Conservation (phyloP, 768 basidiomycete genomes). For the Galerina sulciceps region DNA sequence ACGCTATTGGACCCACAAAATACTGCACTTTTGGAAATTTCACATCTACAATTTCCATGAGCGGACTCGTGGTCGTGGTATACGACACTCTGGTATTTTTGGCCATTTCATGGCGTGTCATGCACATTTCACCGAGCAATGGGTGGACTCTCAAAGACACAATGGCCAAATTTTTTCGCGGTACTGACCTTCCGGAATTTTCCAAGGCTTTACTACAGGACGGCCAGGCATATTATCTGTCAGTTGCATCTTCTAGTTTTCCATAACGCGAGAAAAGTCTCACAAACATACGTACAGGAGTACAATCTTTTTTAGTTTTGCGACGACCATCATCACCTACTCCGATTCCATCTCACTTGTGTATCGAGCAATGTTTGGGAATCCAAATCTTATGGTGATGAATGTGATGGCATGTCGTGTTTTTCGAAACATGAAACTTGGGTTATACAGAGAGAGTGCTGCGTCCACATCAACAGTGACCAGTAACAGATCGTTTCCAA, state of each 20-base stretch:
- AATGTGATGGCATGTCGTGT: slow-evolving; percentile 24
- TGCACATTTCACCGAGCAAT: slow-evolving; percentile 13
- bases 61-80: slow-evolving; percentile 23
- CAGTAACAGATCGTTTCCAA: too few species aligned
- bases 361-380: slow-evolving; percentile 2
- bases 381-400: slow-evolving; percentile 12
- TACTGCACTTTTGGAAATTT: slow-evolving; percentile 25
- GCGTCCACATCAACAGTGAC: too few species aligned
- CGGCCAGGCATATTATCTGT: slow-evolving; percentile 14
- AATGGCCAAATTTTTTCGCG: slow-evolving; percentile 16
- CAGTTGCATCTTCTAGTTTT: background rate
- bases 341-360: slow-evolving; percentile 7
- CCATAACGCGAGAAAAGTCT: too few species aligned
- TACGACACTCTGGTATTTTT: slow-evolving; percentile 35
- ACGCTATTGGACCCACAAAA: slow-evolving; percentile 21
- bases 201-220: slow-evolving; percentile 24
- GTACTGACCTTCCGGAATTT: slow-evolving; percentile 25
- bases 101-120: slow-evolving; percentile 32
- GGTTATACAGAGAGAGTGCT: background rate
- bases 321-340: background rate
- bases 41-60: slow-evolving; percentile 14
- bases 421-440: slow-evolving; percentile 16
- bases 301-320: background rate
- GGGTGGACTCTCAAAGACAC: slow-evolving; percentile 3
- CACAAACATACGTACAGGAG: background rate